Evolutionary conservation across 768 basidiomycete species (phyloP).

Genomic region (Agaricus sinodeliciosus): DNA sequence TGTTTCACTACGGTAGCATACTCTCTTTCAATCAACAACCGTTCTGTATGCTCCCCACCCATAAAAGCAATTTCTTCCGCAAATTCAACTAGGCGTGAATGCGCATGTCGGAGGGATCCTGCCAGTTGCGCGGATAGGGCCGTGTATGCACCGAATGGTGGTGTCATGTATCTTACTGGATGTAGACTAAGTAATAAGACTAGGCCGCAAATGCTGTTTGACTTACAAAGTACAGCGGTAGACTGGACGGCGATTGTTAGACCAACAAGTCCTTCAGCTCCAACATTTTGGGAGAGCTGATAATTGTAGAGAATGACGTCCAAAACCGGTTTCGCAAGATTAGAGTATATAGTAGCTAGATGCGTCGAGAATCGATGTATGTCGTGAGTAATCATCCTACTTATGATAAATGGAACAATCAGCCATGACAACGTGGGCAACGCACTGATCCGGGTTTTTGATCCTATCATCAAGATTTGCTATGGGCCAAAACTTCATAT

Average conservation of each 20-base stretch:
- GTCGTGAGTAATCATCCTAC: conserved; percentile 91
- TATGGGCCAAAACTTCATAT: conserved; percentile 21
- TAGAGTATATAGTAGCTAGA: conserved; percentile 90
- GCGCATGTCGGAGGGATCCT: conserved; percentile 85
- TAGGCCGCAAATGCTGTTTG: background rate
- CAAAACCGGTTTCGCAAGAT: conserved; percentile 88
- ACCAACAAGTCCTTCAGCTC: conserved; percentile 83
- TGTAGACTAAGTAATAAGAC: background rate
- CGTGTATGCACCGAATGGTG: conserved; percentile 88
- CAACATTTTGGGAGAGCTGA: conserved; percentile 89
- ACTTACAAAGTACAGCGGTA: conserved; percentile 75
- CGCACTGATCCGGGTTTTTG: conserved; percentile 90
- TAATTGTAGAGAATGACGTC: conserved; percentile 96
- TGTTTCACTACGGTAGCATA: conserved; percentile 84
- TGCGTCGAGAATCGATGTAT: conserved; percentile 89
- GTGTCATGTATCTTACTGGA: conserved; percentile 83
- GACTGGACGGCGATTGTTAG: conserved; percentile 81
- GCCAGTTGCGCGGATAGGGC: conserved; percentile 84
- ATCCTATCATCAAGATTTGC: conserved; percentile 94
- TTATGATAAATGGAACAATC: conserved; percentile 9
- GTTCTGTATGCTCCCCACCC: conserved; percentile 85
- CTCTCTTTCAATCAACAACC: conserved; percentile 83
- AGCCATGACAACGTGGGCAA: conserved; percentile 5
- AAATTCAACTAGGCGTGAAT: conserved; percentile 86
- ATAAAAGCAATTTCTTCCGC: conserved; percentile 87